A percentile compares a stretch with the other conserved stretches of the same genome.
phyloP scores from a whole-genome alignment of 257 asterid genomes.

The Leonotis leonurus region DNA sequence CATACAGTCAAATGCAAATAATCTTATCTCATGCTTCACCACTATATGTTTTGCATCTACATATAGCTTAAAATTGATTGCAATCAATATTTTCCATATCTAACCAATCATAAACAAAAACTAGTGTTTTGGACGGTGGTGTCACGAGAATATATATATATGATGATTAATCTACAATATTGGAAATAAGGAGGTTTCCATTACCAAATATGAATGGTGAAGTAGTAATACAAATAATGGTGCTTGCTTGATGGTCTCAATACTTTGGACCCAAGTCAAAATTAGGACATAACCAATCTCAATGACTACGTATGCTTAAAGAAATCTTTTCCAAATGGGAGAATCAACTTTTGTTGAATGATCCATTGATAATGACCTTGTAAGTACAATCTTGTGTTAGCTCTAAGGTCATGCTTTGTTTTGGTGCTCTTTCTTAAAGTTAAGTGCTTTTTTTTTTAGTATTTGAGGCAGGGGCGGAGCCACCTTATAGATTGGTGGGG shows the following conservation, averaged over 20 bases:
- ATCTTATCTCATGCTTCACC: too few species aligned
- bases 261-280: neutral
- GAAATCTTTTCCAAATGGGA: constrained; percentile 6
- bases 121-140: neutral
- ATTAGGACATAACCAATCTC: neutral
- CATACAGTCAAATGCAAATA: too few species aligned
- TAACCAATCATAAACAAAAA: neutral
- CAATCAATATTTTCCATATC: neutral
- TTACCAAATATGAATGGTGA: neutral
- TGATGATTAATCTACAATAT: neutral
- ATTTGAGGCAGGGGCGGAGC: neutral
- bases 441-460: neutral
- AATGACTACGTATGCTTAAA: neutral
- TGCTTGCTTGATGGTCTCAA: neutral
- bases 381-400: constrained; percentile 1
- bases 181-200: neutral
- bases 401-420: neutral
- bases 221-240: neutral
- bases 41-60: neutral
- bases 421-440: neutral
- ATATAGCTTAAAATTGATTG: neutral
- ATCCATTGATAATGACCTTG: neutral
- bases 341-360: neutral
- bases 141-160: neutral
- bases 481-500: too few species aligned